These are phyloP conservation scores for Saccharomyces mikatae DNA, from an alignment of 805 yeast genomes.

Conservation along the genomic window DNA sequence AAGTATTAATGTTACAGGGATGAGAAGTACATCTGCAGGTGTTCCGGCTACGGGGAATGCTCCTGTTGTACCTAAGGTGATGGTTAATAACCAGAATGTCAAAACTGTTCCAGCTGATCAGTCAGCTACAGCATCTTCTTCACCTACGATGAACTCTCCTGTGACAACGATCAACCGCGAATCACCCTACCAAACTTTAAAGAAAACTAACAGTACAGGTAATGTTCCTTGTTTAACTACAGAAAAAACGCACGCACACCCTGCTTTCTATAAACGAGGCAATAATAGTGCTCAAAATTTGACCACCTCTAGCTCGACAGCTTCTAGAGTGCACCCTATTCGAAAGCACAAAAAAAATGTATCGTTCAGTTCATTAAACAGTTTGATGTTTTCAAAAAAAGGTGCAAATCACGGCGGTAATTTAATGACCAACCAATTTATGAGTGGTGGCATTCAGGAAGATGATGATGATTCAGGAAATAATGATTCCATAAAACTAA, in stretches of 20 bases:
- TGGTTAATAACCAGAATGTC: conserved; percentile 16
- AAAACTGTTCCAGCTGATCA: neutral
- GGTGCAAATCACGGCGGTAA: conserved; percentile 14
- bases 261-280: conserved; percentile 15
- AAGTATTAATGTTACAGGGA: conserved; percentile 3
- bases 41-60: neutral
- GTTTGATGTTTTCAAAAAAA: conserved; percentile 29
- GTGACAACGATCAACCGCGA: neutral
- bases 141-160: neutral
- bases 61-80: conserved; percentile 13
- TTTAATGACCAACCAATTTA: conserved; percentile 20
- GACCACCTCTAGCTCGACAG: conserved; percentile 2
- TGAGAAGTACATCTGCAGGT: neutral
- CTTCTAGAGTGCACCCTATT: conserved; percentile 20
- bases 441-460: conserved; percentile 26
- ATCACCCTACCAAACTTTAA: conserved; percentile 7
- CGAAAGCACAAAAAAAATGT: conserved; percentile 30
- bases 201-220: conserved; percentile 9
- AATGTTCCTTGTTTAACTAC: conserved; percentile 5
- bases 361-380: conserved; percentile 29
- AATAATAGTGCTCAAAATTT: conserved; percentile 22
- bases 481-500: conserved; percentile 19
- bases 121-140: neutral
- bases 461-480: conserved; percentile 20
- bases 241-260: neutral